Evolutionary conservation across 139 green algal species (phyloP).

Genomic region (Haematococcus sp.): DNA sequence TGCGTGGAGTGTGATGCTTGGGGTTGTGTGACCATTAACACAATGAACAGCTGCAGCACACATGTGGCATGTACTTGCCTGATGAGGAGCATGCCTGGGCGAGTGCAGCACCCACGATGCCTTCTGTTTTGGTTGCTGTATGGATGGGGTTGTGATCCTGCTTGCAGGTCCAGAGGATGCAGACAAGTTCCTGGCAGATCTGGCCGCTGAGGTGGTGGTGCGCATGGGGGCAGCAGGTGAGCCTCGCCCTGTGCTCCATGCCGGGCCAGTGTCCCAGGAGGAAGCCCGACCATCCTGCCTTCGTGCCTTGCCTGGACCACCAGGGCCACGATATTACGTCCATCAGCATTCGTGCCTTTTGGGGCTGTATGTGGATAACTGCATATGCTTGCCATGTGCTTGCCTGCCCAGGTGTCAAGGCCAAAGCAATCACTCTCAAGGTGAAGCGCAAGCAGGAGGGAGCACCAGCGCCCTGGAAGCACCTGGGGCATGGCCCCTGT

Average conservation of each 20-base stretch:
- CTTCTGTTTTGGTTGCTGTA: too few relatives aligned
- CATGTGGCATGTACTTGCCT: not conserved
- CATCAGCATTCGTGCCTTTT: too few relatives aligned
- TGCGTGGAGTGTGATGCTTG: not conserved
- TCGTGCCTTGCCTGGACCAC: too few relatives aligned
- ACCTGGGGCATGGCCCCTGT: conserved; percentile 87
- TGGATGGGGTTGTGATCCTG: too few relatives aligned
- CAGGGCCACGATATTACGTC: too few relatives aligned
- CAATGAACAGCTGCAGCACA: not conserved
- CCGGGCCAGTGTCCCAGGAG: too few relatives aligned
- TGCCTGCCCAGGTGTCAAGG: conserved; percentile 37
- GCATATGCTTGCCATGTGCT: too few relatives aligned
- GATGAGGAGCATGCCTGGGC: too few relatives aligned
- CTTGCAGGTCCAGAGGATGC: conserved; percentile 11
- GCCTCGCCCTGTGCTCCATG: not conserved
- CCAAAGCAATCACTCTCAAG: conserved; percentile 76
- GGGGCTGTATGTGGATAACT: too few relatives aligned
- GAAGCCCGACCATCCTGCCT: too few relatives aligned
- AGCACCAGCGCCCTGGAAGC: conserved; percentile 76
- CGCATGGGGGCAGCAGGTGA: conserved; percentile 36
- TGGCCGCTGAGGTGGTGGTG: conserved; percentile 38
- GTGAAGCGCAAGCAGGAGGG: conserved; percentile 72
- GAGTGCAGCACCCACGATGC: too few relatives aligned
- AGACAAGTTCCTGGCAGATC: conserved; percentile 51
- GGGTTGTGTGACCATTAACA: too few relatives aligned